Evolutionary conservation across 192 early-diverging fungal genomes (phyloP).

Genomic region (Coemansia sp.): DNA sequence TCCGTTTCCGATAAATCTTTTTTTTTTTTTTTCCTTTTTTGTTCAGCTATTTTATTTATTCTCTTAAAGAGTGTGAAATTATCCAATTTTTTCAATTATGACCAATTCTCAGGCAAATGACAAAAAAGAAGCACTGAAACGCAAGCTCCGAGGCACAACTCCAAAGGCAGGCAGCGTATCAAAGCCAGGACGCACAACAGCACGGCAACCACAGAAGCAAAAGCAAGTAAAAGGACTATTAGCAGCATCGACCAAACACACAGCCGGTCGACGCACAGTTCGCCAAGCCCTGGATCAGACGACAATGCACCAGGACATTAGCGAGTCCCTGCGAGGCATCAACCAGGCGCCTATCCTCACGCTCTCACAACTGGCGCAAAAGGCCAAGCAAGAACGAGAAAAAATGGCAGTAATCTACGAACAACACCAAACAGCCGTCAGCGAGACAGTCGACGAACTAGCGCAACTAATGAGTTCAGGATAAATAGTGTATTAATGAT

Average conservation of each 20-base stretch:
- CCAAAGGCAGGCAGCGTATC: not conserved
- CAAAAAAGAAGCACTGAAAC: conserved; percentile 25
- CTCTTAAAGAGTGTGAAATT: too few species aligned
- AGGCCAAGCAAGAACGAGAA: conserved; percentile 36
- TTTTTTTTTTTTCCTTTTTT: too few species aligned
- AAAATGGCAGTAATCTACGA: conserved; percentile 34
- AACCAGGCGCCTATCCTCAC: conserved; percentile 26
- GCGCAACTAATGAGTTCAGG: conserved; percentile 45
- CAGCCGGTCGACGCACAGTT: conserved; percentile 31
- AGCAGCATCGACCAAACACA: conserved; percentile 38
- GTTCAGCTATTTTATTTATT: too few species aligned
- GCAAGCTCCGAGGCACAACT: conserved; percentile 22
- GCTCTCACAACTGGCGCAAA: conserved; percentile 16
- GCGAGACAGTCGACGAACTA: conserved; percentile 38
- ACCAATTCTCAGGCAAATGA: conserved; percentile 1
- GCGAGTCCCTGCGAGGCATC: conserved; percentile 42
- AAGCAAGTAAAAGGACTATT: conserved; percentile 1
- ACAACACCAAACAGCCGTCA: conserved; percentile 33
- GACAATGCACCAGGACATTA: conserved; percentile 6
- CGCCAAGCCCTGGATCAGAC: conserved; percentile 37
- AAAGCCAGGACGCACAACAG: conserved; percentile 2
- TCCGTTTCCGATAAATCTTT: too few species aligned
- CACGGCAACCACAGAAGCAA: conserved; percentile 9
- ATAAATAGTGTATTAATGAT: not conserved
- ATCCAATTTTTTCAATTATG: not conserved